phyloP scores from a whole-genome alignment of 1,139 yeast genomes.

The Blastobotrys arbuscula region DNA sequence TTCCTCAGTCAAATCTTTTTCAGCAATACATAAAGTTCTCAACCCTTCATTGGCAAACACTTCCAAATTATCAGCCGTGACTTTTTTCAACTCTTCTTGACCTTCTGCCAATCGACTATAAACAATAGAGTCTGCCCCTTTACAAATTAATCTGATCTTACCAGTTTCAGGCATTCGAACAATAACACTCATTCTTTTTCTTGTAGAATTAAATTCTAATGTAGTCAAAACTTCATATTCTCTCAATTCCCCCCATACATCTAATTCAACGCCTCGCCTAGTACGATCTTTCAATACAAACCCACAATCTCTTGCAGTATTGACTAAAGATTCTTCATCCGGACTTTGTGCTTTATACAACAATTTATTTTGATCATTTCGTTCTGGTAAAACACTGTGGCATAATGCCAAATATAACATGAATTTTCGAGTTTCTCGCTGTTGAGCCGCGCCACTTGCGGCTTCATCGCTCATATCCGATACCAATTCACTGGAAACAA shows the following conservation, averaged over 20 bases:
- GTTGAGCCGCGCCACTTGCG: constrained; percentile 42
- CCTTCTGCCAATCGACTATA: constrained; percentile 49
- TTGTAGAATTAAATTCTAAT: constrained; percentile 79
- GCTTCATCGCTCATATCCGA: constrained; percentile 33
- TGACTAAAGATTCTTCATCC: constrained; percentile 92
- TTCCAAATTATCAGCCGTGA: constrained; percentile 77
- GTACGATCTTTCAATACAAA: constrained; percentile 71
- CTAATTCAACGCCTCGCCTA: constrained; percentile 60
- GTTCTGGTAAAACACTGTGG: constrained; percentile 83
- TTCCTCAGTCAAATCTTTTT: constrained; percentile 57
- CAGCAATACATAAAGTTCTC: constrained; percentile 89
- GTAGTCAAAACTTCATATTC: constrained; percentile 69
- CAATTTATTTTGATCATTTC: constrained; percentile 42
- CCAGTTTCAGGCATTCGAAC: constrained; percentile 52
- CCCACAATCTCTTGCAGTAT: constrained; percentile 89
- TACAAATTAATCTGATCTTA: constrained; percentile 57
- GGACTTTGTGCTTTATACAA: constrained; percentile 93
- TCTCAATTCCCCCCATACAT: constrained; percentile 63
- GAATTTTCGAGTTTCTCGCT: constrained; percentile 47
- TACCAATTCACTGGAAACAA: constrained; percentile 21
- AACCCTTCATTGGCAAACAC: constrained; percentile 92
- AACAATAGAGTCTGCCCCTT: constrained; percentile 94
- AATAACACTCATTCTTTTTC: constrained; percentile 96
- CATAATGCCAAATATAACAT: constrained; percentile 83
- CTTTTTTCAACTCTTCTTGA: constrained; percentile 42